Evolutionary conservation across 768 basidiomycete species (phyloP).

Genomic region (Pleurotus cornucopiae): DNA sequence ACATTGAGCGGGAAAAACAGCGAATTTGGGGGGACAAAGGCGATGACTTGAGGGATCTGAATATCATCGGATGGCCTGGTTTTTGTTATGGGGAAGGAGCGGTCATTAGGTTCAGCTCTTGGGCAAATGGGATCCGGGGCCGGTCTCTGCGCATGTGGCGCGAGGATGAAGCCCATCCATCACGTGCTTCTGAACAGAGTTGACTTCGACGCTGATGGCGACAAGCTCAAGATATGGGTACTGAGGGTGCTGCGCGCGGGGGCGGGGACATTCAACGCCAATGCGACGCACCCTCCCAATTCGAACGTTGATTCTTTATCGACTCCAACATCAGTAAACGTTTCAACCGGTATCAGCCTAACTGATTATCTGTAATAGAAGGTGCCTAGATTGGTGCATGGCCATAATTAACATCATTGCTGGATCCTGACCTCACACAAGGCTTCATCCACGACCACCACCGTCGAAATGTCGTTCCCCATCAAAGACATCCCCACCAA

Average conservation of each 20-base stretch:
- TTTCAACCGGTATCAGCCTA: not conserved
- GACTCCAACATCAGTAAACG: too few relatives aligned
- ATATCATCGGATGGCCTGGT: not conserved
- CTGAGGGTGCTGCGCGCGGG: too few relatives aligned
- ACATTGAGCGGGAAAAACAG: conserved; percentile 2
- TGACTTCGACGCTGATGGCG: too few relatives aligned
- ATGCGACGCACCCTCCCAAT: not conserved
- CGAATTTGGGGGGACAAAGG: too few relatives aligned
- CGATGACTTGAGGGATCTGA: not conserved
- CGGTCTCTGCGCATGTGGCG: not conserved
- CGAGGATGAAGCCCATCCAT: not conserved
- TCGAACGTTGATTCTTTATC: not conserved
- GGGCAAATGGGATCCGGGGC: not conserved
- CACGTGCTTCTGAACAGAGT: too few relatives aligned
- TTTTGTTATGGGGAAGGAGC: not conserved
- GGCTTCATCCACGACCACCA: not conserved
- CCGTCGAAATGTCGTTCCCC: conserved; percentile 35
- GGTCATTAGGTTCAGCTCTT: not conserved
- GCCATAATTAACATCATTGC: conserved; percentile 5
- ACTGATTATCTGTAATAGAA: conserved; percentile 3
- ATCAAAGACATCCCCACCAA: conserved; percentile 75
- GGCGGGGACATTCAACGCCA: too few relatives aligned
- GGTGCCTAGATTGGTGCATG: conserved; percentile 3
- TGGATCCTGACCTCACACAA: not conserved
- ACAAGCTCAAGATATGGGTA: too few relatives aligned